Conservation (phyloP, 2,329 filamentous ascomycete genomes). For the Microascus cirrosus region DNA sequence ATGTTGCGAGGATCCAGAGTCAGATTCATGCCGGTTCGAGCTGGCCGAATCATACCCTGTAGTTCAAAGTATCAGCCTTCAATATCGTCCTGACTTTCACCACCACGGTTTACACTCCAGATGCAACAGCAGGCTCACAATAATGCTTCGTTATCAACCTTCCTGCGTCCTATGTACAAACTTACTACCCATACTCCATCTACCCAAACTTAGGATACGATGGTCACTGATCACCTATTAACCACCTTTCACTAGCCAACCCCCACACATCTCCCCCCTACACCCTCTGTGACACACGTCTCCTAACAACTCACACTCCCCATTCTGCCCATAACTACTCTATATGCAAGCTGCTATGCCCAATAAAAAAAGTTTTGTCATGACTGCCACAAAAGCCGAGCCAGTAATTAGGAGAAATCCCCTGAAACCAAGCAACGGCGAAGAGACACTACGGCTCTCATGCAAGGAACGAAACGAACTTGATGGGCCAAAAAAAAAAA, state of each 20-base stretch:
- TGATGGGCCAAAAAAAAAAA: too few relatives aligned
- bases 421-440: neutral
- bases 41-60: too few relatives aligned
- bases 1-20: too few relatives aligned
- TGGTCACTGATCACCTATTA: neutral
- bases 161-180: neutral
- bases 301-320: neutral
- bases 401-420: slow-evolving; percentile 12
- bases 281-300: neutral
- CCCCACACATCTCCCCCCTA: neutral
- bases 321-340: neutral
- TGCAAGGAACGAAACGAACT: neutral
- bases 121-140: neutral
- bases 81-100: neutral
- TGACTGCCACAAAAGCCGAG: neutral
- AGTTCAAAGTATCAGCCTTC: too few relatives aligned
- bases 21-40: too few relatives aligned
- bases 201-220: neutral
- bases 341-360: neutral
- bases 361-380: neutral
- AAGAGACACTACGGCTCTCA: neutral
- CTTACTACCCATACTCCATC: neutral
- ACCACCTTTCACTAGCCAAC: neutral
- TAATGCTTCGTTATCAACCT: neutral
- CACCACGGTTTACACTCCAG: neutral